phyloP scores from a whole-genome alignment of 495 filamentous ascomycete genomes.

The Aspergillus baeticus region DNA sequence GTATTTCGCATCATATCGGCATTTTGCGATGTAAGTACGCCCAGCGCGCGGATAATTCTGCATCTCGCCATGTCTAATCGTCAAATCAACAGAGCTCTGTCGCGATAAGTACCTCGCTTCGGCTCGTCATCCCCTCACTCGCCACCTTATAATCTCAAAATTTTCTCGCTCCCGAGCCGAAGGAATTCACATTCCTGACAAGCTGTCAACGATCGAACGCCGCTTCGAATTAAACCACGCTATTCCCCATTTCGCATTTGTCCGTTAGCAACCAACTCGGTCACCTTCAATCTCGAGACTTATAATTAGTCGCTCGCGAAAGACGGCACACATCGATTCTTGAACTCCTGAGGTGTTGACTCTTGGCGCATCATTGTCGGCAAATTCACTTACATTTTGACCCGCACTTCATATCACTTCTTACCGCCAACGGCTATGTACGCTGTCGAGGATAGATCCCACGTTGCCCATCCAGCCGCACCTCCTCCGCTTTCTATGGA shows the following conservation, averaged over 20 bases:
- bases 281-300: not conserved
- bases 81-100: not conserved
- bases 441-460: slow-evolving; percentile 43
- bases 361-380: no score
- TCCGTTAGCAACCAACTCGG: not conserved
- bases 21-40: slow-evolving; percentile 3
- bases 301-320: not conserved
- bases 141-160: slow-evolving; percentile 15
- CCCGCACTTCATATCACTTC: slow-evolving; percentile 12
- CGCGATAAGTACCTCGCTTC: slow-evolving; percentile 13
- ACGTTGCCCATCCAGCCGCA: slow-evolving; percentile 36
- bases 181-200: not conserved
- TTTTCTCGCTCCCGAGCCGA: slow-evolving; percentile 6
- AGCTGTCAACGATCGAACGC: not conserved
- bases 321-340: no score
- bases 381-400: not conserved
- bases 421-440: slow-evolving; percentile 33
- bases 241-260: not conserved
- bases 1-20: not conserved
- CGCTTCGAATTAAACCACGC: not conserved
- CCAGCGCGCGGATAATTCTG: not conserved
- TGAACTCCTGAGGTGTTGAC: no score
- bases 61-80: slow-evolving; percentile 8
- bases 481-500: slow-evolving; percentile 49
- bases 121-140: slow-evolving; percentile 20